Evolutionary conservation across 179 eudicot species (phyloP).

Genomic region (Beta lomatogona): DNA sequence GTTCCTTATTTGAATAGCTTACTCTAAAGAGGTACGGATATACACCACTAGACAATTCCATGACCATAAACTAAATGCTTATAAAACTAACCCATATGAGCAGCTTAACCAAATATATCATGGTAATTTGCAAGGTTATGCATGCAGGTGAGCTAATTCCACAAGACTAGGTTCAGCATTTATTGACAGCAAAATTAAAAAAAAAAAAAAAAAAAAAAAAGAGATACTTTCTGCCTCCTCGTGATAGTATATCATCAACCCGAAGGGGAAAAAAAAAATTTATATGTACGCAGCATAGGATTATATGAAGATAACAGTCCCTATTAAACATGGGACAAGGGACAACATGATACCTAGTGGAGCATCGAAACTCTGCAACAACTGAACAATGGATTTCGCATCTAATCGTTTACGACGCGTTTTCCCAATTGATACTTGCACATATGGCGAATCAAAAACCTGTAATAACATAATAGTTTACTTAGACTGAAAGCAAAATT

Average conservation of each 20-base stretch:
- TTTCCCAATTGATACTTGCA: constrained; percentile 64
- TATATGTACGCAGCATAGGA: not conserved
- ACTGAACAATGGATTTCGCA: constrained; percentile 76
- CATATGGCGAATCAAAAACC: constrained; percentile 89
- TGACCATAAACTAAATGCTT: not conserved
- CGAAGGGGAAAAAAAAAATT: not conserved
- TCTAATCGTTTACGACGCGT: constrained; percentile 69
- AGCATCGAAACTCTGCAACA: constrained; percentile 70
- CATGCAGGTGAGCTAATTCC: not conserved
- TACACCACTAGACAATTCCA: not conserved
- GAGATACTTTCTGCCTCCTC: not conserved
- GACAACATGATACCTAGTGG: constrained; percentile 57
- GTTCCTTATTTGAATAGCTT: not conserved
- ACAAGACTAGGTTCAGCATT: not conserved
- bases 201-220: not conserved
- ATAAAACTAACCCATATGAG: not conserved
- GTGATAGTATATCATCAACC: not conserved
- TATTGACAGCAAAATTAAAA: not conserved
- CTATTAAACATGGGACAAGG: not conserved
- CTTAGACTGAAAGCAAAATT: not conserved
- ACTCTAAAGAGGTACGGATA: not conserved
- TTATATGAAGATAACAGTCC: not conserved
- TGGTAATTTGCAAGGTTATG: not conserved
- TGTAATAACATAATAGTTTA: constrained; percentile 27
- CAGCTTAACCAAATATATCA: not conserved